Base-by-base conservation (phyloP, 805 yeast genomes). In the Candida arabinofermentans region DNA sequence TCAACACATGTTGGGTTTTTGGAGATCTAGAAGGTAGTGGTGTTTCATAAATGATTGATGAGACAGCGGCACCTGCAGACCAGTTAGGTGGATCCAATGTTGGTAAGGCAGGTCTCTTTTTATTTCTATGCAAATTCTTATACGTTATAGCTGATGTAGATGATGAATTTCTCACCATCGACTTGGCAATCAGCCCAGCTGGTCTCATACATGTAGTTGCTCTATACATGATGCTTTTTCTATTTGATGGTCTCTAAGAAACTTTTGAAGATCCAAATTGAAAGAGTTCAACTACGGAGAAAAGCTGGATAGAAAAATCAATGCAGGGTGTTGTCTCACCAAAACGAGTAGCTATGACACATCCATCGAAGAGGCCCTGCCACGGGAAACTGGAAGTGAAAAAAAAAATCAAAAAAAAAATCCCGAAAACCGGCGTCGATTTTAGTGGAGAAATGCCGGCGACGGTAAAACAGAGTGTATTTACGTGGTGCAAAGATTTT, bases 61-160 rank as follows among this genome's bases (percentile, higher is more conserved):
- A 85, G 33, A 93, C 97, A 6, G 98, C 99, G 34, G 96, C 86
- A 51, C 86, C 85, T n/a, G 96, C 95, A 29, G 93, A 83, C 96
- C 97, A 88, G 56, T 77, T 78, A 49, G 98, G 97, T 12, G 96
- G 81, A 50, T 90, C 96, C 51, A 90, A 72, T 5, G 95, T 87
- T 39, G 98, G 99, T 54, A 91, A 74, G 27, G 95, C 85, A 29
- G 98, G 98, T 62, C 89, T 80, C 54, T 77, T 79, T 55, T 80
- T 83, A 65, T 88, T 85, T 54, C 95, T 82, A 65, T 89, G 96
- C 51, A 90, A 71, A 24, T 87, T 83, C 67, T 93, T 93, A 70
- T 93, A 93, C 8, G 97, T 96, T 62, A 93, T 70, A 8, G 98
- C 98, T 18, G 96, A 80, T 5, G 96, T 88, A 16, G 96, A 88